Base-by-base conservation (phyloP, 129 eudicot species). In the Centaurea solstitialis region DNA sequence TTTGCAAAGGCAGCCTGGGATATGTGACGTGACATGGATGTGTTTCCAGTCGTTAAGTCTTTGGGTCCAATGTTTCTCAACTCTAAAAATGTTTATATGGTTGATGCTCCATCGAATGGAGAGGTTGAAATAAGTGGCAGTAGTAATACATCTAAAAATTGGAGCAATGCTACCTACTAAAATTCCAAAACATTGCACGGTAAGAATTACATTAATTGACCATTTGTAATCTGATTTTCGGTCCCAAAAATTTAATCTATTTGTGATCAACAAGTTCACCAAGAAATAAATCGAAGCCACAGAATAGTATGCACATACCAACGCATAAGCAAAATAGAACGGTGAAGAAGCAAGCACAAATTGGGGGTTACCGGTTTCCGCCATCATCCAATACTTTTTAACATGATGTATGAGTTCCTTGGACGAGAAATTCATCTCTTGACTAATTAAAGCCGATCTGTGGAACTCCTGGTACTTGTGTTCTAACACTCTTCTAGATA, bases 61-160 rank as follows among this genome's bases (percentile, higher is more conserved):
- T 53, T 81, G 39, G 20, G 45, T 81, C 88, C 85, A 85, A 18
- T 64, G 71, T 8, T 17, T 83, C 41, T 81, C 85, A 9, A 85
- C 72, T 43, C 2, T 62, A 18, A 76, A 78, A 30, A 37, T 64
- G 4, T 35, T 40, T 21, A 62, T 0, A 18, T 18, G 59, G 20
- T 65, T 72, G 23, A 4, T 35, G 75, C 47, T 69, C 76, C 77
- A 37, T 20, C 7, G 18, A 5, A 11, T 68, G 17, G 79, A 74
- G 45, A 45, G 76, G 0, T 47, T 67, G 30, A 80, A 73, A 74
- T 74, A 59, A 28, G 30, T 77, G 23, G 38, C 5, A 0, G 72
- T 69, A 4, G 70, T 12, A 2, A 72, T 72, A 68, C 81, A 87
- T 75, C 88, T 77, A 9, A 62, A 70, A 20, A 40, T 9, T 57